Base-by-base conservation (phyloP, 208 protist genomes). In the Trypanosoma mega region DNA sequence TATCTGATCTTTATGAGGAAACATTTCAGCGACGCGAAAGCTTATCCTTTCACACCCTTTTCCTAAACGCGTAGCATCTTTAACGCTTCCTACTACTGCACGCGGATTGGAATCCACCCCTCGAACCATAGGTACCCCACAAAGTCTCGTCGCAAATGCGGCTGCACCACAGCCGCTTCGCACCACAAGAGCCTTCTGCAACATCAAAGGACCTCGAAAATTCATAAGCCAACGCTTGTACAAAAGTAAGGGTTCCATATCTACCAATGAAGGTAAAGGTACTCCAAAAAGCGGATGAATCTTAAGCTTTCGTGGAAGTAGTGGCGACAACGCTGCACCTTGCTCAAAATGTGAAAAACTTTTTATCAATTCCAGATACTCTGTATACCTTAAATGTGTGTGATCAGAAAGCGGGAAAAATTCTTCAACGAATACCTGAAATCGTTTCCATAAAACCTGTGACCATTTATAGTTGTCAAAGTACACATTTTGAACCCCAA, bases 381-480 rank as follows among this genome's bases (percentile, higher is more conserved):
- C 86, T 29, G 55, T 58, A 49, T 93, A 93, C 0, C 64, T 61
- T 12, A 96, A 30, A 65, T 96, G 90, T 1, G 86, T 87, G 59
- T 96, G 86, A 27, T 96, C 84, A 6, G 72, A 37, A 0, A 92
- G 44, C 0, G 90, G 90, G 51, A 79, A 96, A 50, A 92, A 93
- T 51, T 92, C 80, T 52, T 93, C 84, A 2, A 83, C 90, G 76
- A 82, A 96, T 14, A 76, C 34, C 48, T 92, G 84, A 65, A 96
- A 96, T 9, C 85, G 59, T 52, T 82, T 85, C 85, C 86, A 96
- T 45, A 96, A 56, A 24, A 92, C 76, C 60, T 92, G 84, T 2
- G 90, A 93, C 90, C 90, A 96, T 34, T 92, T 92, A 51, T 88
- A 93, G 45, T 96, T 96, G 58, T 96, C 90, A 79, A 96, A 96